Evolutionary conservation across 176 grass and related monocot genomes (phyloP).

Genomic region (Rhipidocladum racemiflorum): DNA sequence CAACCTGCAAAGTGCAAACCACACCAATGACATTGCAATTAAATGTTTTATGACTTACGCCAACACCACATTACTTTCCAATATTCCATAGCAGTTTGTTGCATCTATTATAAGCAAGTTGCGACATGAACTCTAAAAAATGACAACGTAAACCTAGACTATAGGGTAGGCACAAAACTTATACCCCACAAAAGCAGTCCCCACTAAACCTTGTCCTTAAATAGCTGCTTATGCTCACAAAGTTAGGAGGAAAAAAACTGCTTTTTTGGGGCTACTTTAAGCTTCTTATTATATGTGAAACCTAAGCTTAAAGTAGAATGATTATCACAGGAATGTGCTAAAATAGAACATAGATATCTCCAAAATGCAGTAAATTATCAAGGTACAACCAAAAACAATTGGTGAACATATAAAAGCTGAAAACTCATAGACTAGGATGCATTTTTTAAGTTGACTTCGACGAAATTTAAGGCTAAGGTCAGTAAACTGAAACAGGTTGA

Average conservation of each 20-base stretch:
- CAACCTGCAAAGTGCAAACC: slow-evolving; percentile 59
- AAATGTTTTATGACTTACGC: neutral
- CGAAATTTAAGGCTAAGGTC: slow-evolving; percentile 21
- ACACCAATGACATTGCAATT: neutral
- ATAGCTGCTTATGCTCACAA: slow-evolving; percentile 7
- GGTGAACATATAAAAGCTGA: neutral
- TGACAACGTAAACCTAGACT: neutral
- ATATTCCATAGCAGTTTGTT: neutral
- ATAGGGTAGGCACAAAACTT: neutral
- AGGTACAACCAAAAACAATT: neutral
- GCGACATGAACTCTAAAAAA: neutral
- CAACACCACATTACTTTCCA: neutral
- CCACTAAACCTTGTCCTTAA: neutral
- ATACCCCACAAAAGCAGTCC: neutral
- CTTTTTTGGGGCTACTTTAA: neutral
- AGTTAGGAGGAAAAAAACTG: neutral
- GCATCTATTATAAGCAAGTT: slow-evolving; percentile 3
- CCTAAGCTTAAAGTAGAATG: neutral
- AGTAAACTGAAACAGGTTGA: slow-evolving; percentile 1
- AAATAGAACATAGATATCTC: neutral
- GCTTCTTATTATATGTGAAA: slow-evolving; percentile 19
- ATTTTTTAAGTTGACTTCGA: slow-evolving; percentile 3
- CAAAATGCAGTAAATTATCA: neutral
- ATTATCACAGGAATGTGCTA: neutral
- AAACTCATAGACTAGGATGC: neutral